Evolutionary conservation across 495 filamentous ascomycete species (phyloP).

Genomic region (Jackrogersella minutella): DNA sequence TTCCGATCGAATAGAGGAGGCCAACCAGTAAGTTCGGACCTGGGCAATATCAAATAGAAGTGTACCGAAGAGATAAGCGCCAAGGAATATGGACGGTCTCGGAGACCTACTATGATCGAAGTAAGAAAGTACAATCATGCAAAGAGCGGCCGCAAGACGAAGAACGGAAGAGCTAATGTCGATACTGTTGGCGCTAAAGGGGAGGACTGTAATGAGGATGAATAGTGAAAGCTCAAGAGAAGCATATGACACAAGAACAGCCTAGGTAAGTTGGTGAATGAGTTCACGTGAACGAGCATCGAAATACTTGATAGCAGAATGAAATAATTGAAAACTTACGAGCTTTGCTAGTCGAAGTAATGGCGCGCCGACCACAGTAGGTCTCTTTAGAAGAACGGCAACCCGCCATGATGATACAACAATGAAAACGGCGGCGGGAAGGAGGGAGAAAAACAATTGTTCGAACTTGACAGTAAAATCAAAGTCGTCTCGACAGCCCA

Average conservation of each 20-base stretch:
- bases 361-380: constrained; percentile 47
- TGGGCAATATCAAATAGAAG: constrained; percentile 53
- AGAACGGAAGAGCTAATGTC: constrained; percentile 45
- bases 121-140: constrained; percentile 42
- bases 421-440: constrained; percentile 53
- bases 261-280: constrained; percentile 1
- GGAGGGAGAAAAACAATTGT: constrained; percentile 54
- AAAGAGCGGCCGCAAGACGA: constrained; percentile 40
- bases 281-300: background rate
- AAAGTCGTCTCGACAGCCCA: constrained; percentile 46
- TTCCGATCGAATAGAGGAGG: constrained; percentile 18
- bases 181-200: constrained; percentile 41
- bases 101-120: constrained; percentile 51
- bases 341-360: constrained; percentile 49
- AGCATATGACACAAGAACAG: constrained; percentile 41
- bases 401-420: constrained; percentile 48
- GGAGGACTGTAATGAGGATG: constrained; percentile 39
- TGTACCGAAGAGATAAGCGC: constrained; percentile 50
- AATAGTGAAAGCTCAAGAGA: constrained; percentile 48
- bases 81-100: constrained; percentile 54
- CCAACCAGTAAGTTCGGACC: constrained; percentile 52
- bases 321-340: constrained; percentile 30
- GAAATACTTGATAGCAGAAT: background rate
- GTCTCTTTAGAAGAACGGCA: constrained; percentile 43
- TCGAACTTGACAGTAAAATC: constrained; percentile 60